These are phyloP conservation scores for Trypanosoma vivax DNA, from an alignment of 208 protist species.

Conservation along the genomic window DNA sequence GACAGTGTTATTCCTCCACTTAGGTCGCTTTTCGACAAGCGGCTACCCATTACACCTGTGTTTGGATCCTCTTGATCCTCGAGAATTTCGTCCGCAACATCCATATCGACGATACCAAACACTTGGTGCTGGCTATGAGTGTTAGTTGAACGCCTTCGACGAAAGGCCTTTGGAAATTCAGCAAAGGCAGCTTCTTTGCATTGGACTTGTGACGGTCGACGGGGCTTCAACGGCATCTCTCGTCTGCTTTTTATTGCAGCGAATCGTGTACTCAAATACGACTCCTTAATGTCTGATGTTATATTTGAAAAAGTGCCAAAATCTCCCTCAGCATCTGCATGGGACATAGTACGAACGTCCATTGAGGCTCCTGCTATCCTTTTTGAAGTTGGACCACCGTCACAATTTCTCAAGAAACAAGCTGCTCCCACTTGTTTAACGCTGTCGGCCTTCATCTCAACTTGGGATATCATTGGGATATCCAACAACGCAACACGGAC, in stretches of 20 bases:
- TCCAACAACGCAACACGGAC: conserved; percentile 38
- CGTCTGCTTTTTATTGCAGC: background rate
- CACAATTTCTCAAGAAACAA: background rate
- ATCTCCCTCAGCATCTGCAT: too few species aligned
- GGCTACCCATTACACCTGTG: too few species aligned
- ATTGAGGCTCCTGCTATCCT: background rate
- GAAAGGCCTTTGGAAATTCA: background rate
- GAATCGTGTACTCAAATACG: background rate
- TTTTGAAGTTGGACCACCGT: background rate
- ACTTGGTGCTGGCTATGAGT: background rate
- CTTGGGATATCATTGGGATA: conserved; percentile 29
- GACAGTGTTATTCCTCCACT: background rate
- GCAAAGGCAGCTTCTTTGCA: background rate
- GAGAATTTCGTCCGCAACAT: conserved; percentile 9
- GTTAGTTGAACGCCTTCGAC: conserved; percentile 2
- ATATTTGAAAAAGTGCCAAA: too few species aligned
- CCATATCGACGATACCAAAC: conserved; percentile 1
- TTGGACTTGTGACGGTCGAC: background rate
- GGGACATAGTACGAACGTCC: too few species aligned
- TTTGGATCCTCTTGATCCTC: conserved; percentile 9
- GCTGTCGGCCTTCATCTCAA: background rate
- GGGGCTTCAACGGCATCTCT: background rate
- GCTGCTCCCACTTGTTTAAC: background rate
- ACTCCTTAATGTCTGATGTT: background rate
- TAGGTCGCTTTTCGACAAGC: background rate